These are phyloP conservation scores for Alternaria novae-zelandiae DNA, from an alignment of 2,329 filamentous ascomycete genomes.

Conservation along the genomic window DNA sequence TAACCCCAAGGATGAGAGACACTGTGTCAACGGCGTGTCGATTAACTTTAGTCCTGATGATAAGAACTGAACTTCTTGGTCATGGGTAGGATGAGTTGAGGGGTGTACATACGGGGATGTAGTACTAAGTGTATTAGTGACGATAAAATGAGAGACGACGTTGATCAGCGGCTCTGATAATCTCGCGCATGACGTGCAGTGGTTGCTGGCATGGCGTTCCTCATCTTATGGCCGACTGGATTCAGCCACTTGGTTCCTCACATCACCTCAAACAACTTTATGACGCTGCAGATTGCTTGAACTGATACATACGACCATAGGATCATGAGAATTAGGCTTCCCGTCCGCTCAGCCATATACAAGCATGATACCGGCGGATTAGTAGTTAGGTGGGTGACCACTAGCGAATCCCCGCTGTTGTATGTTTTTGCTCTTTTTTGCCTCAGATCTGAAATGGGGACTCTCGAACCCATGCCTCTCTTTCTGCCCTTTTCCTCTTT, in stretches of 20 bases:
- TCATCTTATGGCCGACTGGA: accelerated
- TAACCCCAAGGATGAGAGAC: conserved; percentile 91
- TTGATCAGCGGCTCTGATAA: background rate
- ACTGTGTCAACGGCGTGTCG: conserved; percentile 95
- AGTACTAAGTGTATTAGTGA: conserved; percentile 2
- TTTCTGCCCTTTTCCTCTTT: background rate
- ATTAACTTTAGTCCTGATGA: conserved; percentile 82
- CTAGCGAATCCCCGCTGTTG: background rate
- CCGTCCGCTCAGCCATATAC: background rate
- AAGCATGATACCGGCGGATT: background rate
- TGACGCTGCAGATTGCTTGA: accelerated
- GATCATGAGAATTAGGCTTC: background rate
- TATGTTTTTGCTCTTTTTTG: background rate
- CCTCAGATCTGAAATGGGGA: too few relatives aligned
- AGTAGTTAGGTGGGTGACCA: background rate
- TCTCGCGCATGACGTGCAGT: background rate
- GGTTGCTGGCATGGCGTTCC: background rate
- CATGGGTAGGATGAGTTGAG: background rate
- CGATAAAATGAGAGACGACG: background rate
- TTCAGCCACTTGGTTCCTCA: background rate
- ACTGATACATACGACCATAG: background rate
- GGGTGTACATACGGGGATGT: conserved; percentile 7
- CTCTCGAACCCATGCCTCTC: background rate
- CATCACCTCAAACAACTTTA: accelerated
- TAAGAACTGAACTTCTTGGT: conserved; percentile 42